Percentiles rank a stretch among this genome's conserved stretches.
Evolutionary conservation across 1,139 yeast species (phyloP).

Genomic region (Geotrichum histeridarum): DNA sequence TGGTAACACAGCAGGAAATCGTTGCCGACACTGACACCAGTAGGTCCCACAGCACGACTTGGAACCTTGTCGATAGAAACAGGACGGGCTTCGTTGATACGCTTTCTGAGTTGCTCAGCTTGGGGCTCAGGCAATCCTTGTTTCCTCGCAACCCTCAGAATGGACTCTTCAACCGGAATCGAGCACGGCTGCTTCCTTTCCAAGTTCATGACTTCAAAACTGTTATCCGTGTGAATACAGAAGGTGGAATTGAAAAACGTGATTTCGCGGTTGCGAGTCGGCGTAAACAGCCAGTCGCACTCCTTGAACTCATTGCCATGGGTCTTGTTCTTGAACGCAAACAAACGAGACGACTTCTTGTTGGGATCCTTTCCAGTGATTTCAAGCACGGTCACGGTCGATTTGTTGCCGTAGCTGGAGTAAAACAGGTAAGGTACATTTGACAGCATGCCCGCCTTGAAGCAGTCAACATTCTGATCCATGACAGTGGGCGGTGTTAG

Average conservation of each 20-base stretch:
- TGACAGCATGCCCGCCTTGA: slow-evolving; percentile 14
- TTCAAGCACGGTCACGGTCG: slow-evolving; percentile 14
- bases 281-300: slow-evolving; percentile 15
- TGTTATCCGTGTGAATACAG: slow-evolving; percentile 16
- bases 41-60: background rate
- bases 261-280: slow-evolving; percentile 16
- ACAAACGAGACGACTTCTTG: slow-evolving; percentile 7
- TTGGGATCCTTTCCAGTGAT: slow-evolving; percentile 7
- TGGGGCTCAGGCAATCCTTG: slow-evolving; percentile 8
- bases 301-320: slow-evolving; percentile 12
- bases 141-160: background rate
- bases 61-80: slow-evolving; percentile 14
- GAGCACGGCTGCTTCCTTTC: slow-evolving; percentile 11
- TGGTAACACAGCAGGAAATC: slow-evolving; percentile 18
- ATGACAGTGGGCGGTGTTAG: slow-evolving; percentile 12
- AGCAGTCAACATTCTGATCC: slow-evolving; percentile 15
- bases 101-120: background rate
- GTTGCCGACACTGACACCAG: background rate
- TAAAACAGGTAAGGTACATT: slow-evolving; percentile 13
- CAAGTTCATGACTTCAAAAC: slow-evolving; percentile 16
- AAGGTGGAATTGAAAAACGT: slow-evolving; percentile 18
- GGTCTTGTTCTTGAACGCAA: slow-evolving; percentile 7
- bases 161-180: slow-evolving; percentile 5
- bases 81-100: slow-evolving; percentile 7
- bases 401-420: slow-evolving; percentile 12